These are phyloP conservation scores for Mrakia frigida DNA, from an alignment of 768 basidiomycete genomes.

Conservation along the genomic window DNA sequence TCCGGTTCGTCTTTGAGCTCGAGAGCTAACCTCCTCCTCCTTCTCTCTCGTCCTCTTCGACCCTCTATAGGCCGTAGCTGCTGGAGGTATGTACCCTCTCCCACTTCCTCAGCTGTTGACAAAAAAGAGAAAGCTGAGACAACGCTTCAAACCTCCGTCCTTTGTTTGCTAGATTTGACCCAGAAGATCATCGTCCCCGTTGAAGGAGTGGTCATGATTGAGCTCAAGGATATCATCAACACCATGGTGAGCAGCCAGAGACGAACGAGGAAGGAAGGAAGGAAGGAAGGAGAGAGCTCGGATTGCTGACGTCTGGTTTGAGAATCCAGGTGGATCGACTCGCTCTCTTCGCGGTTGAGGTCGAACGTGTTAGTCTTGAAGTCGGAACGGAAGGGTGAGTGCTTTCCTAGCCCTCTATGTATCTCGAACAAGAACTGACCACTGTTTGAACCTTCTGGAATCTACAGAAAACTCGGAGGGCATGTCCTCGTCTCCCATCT, in stretches of 20 bases:
- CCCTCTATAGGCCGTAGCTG: slow-evolving; percentile 18
- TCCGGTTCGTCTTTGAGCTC: neutral
- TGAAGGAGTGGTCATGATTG: slow-evolving; percentile 71
- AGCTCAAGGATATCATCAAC: slow-evolving; percentile 73
- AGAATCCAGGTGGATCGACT: slow-evolving; percentile 56
- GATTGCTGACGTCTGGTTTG: neutral
- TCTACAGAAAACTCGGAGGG: slow-evolving; percentile 28
- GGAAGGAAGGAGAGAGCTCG: neutral
- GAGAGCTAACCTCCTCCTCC: neutral
- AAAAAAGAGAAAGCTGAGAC: neutral
- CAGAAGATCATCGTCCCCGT: slow-evolving; percentile 75
- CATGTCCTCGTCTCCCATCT: neutral
- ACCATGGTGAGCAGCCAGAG: slow-evolving; percentile 42
- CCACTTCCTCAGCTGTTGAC: neutral
- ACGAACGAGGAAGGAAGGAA: neutral
- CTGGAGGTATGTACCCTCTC: slow-evolving; percentile 3
- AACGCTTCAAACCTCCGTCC: neutral
- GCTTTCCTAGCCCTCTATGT: neutral
- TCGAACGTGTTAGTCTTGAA: slow-evolving; percentile 65
- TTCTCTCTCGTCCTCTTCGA: neutral
- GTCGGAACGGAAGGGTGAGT: slow-evolving; percentile 48
- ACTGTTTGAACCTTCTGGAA: neutral
- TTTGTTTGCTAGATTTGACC: slow-evolving; percentile 51
- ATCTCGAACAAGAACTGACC: neutral
- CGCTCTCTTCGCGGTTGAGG: slow-evolving; percentile 83